Conservation (phyloP, 768 basidiomycete species). For the Naganishia antarctica region DNA sequence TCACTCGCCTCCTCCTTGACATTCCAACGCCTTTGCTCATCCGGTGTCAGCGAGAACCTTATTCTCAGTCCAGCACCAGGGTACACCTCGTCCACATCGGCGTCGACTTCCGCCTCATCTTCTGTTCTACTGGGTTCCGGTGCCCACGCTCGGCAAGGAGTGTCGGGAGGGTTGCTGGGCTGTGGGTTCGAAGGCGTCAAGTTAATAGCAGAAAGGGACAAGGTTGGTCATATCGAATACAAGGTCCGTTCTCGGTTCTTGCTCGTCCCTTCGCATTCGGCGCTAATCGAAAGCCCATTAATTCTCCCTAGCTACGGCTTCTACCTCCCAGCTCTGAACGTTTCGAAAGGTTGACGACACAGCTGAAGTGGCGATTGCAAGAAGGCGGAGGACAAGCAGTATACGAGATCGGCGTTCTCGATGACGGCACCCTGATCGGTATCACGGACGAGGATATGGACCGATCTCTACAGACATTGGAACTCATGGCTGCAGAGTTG, state of each 20-base stretch:
- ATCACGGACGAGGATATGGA: constrained; percentile 67
- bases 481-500: constrained; percentile 89
- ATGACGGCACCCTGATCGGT: constrained; percentile 81
- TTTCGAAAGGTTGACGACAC: constrained; percentile 68
- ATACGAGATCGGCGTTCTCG: constrained; percentile 72
- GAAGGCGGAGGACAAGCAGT: constrained; percentile 79
- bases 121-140: neutral
- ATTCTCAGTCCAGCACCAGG: neutral
- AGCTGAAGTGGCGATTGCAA: constrained; percentile 88
- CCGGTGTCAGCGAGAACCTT: constrained; percentile 2
- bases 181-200: constrained; percentile 27
- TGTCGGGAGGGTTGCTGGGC: neutral
- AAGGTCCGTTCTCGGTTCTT: constrained; percentile 51
- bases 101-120: constrained; percentile 13
- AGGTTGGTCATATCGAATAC: constrained; percentile 83
- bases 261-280: neutral
- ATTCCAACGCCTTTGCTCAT: constrained; percentile 1
- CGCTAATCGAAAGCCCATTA: neutral
- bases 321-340: constrained; percentile 61
- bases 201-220: constrained; percentile 44
- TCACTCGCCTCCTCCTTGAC: neutral
- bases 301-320: constrained; percentile 58
- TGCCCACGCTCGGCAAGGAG: constrained; percentile 8
- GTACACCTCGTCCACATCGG: neutral
- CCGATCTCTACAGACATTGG: constrained; percentile 75